Evolutionary conservation across 73 alveolate genomes (phyloP).

Genomic region (Halteria grandinella): DNA sequence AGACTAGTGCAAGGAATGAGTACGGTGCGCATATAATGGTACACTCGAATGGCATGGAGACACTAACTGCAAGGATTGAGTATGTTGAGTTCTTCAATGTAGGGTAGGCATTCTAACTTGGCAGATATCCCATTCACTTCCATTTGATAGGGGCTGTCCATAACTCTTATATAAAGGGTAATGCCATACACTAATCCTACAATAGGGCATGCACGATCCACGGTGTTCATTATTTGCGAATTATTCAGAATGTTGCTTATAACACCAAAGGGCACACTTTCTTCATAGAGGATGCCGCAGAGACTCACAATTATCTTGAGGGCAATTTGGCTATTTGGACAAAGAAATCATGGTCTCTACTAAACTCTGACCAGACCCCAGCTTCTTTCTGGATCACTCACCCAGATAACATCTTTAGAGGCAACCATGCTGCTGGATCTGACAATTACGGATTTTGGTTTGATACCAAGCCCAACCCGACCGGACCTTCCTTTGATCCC

Average conservation of each 20-base stretch:
- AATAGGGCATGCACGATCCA: conserved; percentile 82
- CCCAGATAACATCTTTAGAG: conserved; percentile 76
- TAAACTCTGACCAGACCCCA: conserved; percentile 78
- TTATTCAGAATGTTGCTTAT: conserved; percentile 74
- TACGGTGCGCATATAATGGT: conserved; percentile 81
- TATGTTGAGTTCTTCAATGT: conserved; percentile 70
- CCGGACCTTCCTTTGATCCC: conserved; percentile 77
- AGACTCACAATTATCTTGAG: conserved; percentile 62
- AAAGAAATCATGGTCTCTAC: conserved; percentile 61
- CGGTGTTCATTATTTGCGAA: conserved; percentile 67
- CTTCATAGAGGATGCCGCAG: conserved; percentile 83
- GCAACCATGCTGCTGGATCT: conserved; percentile 90
- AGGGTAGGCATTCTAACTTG: conserved; percentile 77
- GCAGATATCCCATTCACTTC: conserved; percentile 84
- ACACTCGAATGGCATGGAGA: conserved; percentile 62
- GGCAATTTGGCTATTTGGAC: conserved; percentile 69
- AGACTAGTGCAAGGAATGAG: conserved; percentile 33
- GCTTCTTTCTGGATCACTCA: conserved; percentile 80
- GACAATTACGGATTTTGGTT: conserved; percentile 88
- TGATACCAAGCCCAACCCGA: conserved; percentile 70
- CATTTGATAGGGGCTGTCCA: conserved; percentile 77
- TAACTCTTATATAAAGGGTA: conserved; percentile 73
- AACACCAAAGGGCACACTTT: conserved; percentile 77
- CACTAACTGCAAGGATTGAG: conserved; percentile 70
- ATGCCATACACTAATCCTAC: conserved; percentile 77